Base-by-base conservation (phyloP, 176 grass and related monocot species). In the Carex pumila region DNA sequence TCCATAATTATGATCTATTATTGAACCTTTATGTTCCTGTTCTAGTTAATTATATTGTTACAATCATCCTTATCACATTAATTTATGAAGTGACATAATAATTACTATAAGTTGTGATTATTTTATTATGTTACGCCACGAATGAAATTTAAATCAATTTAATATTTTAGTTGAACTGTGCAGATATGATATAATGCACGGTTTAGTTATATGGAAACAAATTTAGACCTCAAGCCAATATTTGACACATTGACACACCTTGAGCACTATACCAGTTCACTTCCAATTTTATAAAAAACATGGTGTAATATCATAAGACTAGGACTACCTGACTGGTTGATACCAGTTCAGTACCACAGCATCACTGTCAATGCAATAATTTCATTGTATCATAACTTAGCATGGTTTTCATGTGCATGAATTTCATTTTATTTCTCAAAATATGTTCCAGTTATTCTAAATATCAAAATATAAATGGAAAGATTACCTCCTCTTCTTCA, bases 401-500 rank as follows among this genome's bases (percentile, higher is more conserved):
- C 13, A 32, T 56, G 50, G 22, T 3, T 32, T 77, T 77, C 45
- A 49, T 10, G 13, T 55, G 72, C 45, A 25, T 7, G 0, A 41
- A 7, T 19, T 47, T 21, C 2, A 7, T 71, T 71, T 71, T 11
- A 21, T 47, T 71, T 71, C 68, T 47, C 68, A 71, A 32, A 53
- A 55, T 30, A 56, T 77, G 49, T 32, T 34, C 6, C 21, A n/a
- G 36, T 63, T 64, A 64, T 45, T 78, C 56, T 79, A 79, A 67
- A 45, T 12, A 36, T 79, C 7, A 62, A 66, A 54, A 64, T 65
- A 64, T 12, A 30, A 62, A 61, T 56, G 74, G 59, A 87, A 80
- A 70, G 22, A 79, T 82, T 89, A 99, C 96, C 96, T 99, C 96
- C 91, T 99, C 96, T 84, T 99, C 93, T 85, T 92, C 96, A 83